These are phyloP conservation scores for Fraxinus paxiana DNA, from an alignment of 305 asterid species.

Conservation along the genomic window DNA sequence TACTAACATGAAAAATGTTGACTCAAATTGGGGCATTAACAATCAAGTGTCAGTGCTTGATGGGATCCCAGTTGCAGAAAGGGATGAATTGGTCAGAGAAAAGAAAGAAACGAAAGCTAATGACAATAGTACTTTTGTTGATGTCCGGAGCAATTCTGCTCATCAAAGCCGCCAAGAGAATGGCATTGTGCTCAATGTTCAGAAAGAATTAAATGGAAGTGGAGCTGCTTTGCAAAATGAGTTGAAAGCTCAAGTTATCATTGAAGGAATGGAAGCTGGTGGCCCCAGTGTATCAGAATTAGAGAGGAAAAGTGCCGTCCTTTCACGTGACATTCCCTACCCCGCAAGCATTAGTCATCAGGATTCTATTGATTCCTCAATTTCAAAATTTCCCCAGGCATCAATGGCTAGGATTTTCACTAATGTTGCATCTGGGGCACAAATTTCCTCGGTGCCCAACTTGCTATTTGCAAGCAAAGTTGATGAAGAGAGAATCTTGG, in stretches of 20 bases:
- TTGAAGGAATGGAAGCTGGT: slow-evolving; percentile 33
- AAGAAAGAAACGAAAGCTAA: slow-evolving; percentile 41
- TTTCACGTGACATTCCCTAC: slow-evolving; percentile 29
- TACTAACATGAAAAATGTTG: slow-evolving; percentile 32
- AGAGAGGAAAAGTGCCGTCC: slow-evolving; percentile 27
- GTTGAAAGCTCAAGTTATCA: slow-evolving; percentile 25
- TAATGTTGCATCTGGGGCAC: slow-evolving; percentile 35
- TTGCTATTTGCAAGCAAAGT: slow-evolving; percentile 34
- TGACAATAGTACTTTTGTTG: slow-evolving; percentile 31
- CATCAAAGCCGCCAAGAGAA: slow-evolving; percentile 24
- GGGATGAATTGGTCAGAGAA: slow-evolving; percentile 31
- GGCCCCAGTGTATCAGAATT: slow-evolving; percentile 29
- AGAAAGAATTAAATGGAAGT: slow-evolving; percentile 30
- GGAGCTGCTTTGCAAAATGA: slow-evolving; percentile 28
- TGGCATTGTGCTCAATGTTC: slow-evolving; percentile 23
- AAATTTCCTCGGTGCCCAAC: slow-evolving; percentile 33
- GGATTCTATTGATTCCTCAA: slow-evolving; percentile 35
- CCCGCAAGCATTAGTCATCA: slow-evolving; percentile 25
- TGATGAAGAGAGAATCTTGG: slow-evolving; percentile 80
- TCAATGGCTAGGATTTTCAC: slow-evolving; percentile 27
- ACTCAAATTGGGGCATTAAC: slow-evolving; percentile 27
- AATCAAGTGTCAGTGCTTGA: slow-evolving; percentile 32
- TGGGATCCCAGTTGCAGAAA: slow-evolving; percentile 34
- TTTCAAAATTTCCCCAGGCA: slow-evolving; percentile 33
- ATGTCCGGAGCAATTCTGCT: slow-evolving; percentile 26